Conservation (phyloP, 139 green algal species). For the Chlamydomonas incerta region DNA sequence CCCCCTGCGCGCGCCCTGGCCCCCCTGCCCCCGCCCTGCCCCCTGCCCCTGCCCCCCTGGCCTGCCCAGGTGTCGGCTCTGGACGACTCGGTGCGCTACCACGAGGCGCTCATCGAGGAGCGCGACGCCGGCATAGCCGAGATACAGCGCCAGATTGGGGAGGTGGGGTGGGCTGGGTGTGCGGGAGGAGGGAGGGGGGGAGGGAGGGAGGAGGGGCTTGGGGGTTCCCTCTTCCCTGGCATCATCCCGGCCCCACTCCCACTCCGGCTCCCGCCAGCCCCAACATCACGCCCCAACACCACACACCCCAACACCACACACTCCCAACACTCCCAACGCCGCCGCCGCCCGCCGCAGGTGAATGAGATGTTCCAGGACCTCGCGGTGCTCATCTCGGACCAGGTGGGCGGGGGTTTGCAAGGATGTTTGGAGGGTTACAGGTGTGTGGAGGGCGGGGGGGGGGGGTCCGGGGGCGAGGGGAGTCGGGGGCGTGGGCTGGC, state of each 20-base stretch:
- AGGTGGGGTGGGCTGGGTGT: slow-evolving; percentile 7
- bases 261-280: too few relatives aligned
- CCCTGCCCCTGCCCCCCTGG: background rate
- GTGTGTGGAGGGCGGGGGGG: background rate
- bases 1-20: too few relatives aligned
- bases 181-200: too few relatives aligned
- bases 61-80: slow-evolving; percentile 46
- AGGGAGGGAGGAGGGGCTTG: too few relatives aligned
- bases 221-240: too few relatives aligned
- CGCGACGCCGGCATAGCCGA: slow-evolving; percentile 80
- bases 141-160: slow-evolving; percentile 53
- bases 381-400: slow-evolving; percentile 89
- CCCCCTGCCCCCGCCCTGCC: background rate
- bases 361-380: slow-evolving; percentile 90
- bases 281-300: too few relatives aligned
- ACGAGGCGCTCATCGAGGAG: slow-evolving; percentile 90
- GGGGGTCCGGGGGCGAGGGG: too few relatives aligned
- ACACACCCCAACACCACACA: too few relatives aligned
- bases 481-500: too few relatives aligned
- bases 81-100: slow-evolving; percentile 78
- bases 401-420: slow-evolving; percentile 71
- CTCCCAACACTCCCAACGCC: too few relatives aligned
- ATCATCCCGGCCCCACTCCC: too few relatives aligned
- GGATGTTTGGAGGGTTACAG: slow-evolving; percentile 58
- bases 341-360: slow-evolving; percentile 14